Evolutionary conservation across 805 yeast genomes (phyloP).

Genomic region (Wickerhamiella siamensis): DNA sequence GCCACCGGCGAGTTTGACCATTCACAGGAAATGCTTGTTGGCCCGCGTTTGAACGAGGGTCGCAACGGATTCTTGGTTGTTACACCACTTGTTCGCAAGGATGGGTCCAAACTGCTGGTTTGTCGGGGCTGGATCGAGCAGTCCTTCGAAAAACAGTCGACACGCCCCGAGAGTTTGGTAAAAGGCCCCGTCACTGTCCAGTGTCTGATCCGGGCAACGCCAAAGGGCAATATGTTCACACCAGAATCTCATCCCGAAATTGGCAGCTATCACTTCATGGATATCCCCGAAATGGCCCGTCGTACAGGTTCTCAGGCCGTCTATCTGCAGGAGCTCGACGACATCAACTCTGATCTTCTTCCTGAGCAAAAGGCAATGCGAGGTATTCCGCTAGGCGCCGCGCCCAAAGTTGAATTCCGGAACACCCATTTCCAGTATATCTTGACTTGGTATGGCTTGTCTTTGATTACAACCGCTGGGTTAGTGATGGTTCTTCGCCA

Average conservation of each 20-base stretch:
- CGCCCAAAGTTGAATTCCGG: constrained; percentile 65
- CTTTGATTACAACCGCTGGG: constrained; percentile 56
- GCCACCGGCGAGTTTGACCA: constrained; percentile 70
- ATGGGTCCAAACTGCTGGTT: constrained; percentile 63
- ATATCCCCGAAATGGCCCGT: constrained; percentile 65
- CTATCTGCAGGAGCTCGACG: constrained; percentile 60
- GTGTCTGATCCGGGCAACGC: constrained; percentile 60
- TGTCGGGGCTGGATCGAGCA: constrained; percentile 89
- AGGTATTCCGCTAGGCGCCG: constrained; percentile 83
- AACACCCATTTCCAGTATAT: constrained; percentile 87
- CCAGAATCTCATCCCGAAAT: constrained; percentile 55
- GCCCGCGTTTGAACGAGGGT: constrained; percentile 69
- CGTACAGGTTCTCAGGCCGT: constrained; percentile 55
- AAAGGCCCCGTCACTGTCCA: constrained; percentile 54
- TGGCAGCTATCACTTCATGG: constrained; percentile 63
- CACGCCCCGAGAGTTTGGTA: constrained; percentile 57
- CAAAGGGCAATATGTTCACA: constrained; percentile 50
- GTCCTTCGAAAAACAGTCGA: constrained; percentile 37
- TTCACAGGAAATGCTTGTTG: constrained; percentile 77
- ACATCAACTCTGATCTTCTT: constrained; percentile 21
- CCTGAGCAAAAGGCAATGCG: constrained; percentile 48
- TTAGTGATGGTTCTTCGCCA: constrained; percentile 40
- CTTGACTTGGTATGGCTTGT: constrained; percentile 89
- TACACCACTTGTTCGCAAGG: constrained; percentile 69
- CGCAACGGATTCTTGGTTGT: constrained; percentile 63